Evolutionary conservation across 2,329 filamentous ascomycete genomes (phyloP).

Genomic region (Aquanectria penicillioides): DNA sequence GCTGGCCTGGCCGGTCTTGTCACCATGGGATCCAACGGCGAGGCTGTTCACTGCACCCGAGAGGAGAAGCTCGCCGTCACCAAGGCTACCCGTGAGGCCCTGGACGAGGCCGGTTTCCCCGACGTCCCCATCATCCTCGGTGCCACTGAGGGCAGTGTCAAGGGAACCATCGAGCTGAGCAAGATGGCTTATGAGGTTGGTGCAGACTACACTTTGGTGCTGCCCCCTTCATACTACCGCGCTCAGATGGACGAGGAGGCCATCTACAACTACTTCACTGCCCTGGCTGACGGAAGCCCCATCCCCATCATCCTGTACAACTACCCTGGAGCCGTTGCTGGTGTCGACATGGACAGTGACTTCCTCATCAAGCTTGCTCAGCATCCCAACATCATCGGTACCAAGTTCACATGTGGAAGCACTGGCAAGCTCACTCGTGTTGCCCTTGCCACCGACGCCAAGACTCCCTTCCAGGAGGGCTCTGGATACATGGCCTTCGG

Average conservation of each 20-base stretch:
- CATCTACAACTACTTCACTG: slow-evolving; percentile 77
- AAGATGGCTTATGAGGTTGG: slow-evolving; percentile 73
- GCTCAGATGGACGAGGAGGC: slow-evolving; percentile 78
- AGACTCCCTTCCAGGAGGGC: slow-evolving; percentile 68
- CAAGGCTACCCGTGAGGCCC: slow-evolving; percentile 79
- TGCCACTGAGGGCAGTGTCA: slow-evolving; percentile 82
- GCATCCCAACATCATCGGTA: slow-evolving; percentile 87
- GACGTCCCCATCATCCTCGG: slow-evolving; percentile 85
- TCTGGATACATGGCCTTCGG: slow-evolving; percentile 86
- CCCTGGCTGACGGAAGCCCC: slow-evolving; percentile 79
- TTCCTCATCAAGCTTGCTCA: slow-evolving; percentile 81
- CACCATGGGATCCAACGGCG: slow-evolving; percentile 90
- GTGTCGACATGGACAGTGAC: slow-evolving; percentile 91
- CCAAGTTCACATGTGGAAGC: slow-evolving; percentile 92
- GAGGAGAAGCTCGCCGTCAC: slow-evolving; percentile 82
- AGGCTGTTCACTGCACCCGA: slow-evolving; percentile 84
- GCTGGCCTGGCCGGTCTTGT: slow-evolving; percentile 85
- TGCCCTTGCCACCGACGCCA: slow-evolving; percentile 75
- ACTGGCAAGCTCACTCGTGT: slow-evolving; percentile 90
- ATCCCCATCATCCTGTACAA: slow-evolving; percentile 89
- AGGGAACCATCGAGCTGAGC: slow-evolving; percentile 80
- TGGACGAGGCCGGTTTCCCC: slow-evolving; percentile 81
- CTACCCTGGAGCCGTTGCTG: slow-evolving; percentile 87
- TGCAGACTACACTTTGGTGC: slow-evolving; percentile 81
- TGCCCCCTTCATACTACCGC: slow-evolving; percentile 87